A percentile compares a stretch with the other conserved stretches of the same genome.
These are phyloP conservation scores for Astrocystis sublimbata DNA, from an alignment of 495 filamentous ascomycete species.

Conservation along the genomic window DNA sequence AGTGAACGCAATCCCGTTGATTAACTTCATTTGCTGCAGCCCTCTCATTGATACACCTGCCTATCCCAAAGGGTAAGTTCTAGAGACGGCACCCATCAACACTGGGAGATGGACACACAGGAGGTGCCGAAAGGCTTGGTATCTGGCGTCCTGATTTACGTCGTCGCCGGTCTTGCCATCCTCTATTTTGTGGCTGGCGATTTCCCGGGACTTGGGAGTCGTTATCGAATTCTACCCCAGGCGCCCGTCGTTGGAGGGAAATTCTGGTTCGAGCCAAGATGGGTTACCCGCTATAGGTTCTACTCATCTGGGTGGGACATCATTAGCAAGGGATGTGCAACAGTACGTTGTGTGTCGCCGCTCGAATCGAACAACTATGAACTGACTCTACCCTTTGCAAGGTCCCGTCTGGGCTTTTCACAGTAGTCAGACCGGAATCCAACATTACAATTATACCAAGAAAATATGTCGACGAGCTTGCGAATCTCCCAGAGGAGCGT, in stretches of 20 bases:
- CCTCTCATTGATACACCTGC: background rate
- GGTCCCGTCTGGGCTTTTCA: background rate
- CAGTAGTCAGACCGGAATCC: background rate
- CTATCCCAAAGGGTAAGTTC: background rate
- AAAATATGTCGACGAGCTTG: conserved; percentile 6
- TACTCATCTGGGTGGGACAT: background rate
- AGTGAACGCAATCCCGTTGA: background rate
- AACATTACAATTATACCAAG: background rate
- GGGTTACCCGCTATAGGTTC: background rate
- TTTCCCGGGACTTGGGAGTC: conserved; percentile 1
- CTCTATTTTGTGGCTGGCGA: background rate
- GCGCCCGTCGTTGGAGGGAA: background rate
- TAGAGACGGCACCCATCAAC: background rate
- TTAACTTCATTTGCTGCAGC: background rate
- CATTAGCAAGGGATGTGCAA: background rate
- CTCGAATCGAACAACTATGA: background rate
- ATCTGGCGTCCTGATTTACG: background rate
- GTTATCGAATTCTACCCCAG: background rate
- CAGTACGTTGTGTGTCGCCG: background rate
- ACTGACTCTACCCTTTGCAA: background rate
- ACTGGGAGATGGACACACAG: background rate
- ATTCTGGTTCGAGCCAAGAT: background rate
- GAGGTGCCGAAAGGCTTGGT: background rate
- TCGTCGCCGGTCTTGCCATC: background rate
- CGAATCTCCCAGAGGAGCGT: background rate